Conservation (phyloP, 169 alveolate genomes). For the Condylostoma magnum region DNA sequence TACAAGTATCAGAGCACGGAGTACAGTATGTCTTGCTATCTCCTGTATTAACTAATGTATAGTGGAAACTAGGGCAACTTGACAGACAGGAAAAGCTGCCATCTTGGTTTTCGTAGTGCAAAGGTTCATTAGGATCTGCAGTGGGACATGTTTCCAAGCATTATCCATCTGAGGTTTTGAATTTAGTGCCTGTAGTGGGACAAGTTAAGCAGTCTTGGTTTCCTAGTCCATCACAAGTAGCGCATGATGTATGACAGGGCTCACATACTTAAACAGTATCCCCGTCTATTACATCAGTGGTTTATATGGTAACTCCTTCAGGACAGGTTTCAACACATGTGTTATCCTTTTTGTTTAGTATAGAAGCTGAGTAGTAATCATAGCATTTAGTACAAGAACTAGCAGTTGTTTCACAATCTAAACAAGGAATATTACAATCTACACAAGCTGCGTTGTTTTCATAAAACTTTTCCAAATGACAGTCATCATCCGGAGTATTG, state of each 20-base stretch:
- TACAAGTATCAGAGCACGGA: not conserved
- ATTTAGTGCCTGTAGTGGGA: slow-evolving; percentile 11
- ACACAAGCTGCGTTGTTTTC: not conserved
- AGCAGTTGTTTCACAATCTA: not conserved
- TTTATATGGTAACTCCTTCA: not conserved
- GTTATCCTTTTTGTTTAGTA: not conserved
- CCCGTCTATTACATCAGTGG: not conserved
- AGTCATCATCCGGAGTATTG: too few relatives aligned
- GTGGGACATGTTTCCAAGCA: not conserved
- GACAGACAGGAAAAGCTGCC: not conserved
- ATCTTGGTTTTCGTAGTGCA: not conserved
- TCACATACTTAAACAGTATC: not conserved
- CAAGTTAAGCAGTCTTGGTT: not conserved
- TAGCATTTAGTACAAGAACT: not conserved
- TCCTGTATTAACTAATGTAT: too few relatives aligned
- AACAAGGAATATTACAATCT: not conserved
- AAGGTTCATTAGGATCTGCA: not conserved
- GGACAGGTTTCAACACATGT: not conserved
- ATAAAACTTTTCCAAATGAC: too few relatives aligned
- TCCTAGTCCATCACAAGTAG: not conserved
- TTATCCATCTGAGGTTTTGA: not conserved
- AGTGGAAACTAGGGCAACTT: not conserved
- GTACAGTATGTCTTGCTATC: not conserved
- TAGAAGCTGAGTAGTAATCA: not conserved
- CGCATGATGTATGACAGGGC: not conserved